These are phyloP conservation scores for Cymbopogon citratus DNA, from an alignment of 176 grass and related monocot species.

Conservation along the genomic window DNA sequence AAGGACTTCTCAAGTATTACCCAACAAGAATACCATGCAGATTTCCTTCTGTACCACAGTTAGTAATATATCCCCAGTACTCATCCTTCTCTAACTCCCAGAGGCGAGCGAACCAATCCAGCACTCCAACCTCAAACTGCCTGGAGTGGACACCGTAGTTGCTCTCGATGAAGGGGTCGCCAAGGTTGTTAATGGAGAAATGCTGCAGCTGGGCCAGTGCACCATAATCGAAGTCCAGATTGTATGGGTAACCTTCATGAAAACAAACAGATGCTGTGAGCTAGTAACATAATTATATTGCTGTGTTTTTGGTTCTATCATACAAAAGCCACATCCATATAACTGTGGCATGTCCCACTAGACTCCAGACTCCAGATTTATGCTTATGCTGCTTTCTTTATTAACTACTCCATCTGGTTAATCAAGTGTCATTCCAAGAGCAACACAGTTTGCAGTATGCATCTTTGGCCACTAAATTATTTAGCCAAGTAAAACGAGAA, in stretches of 20 bases:
- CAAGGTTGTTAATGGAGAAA: slow-evolving; percentile 86
- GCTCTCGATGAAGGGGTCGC: slow-evolving; percentile 87
- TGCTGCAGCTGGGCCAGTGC: slow-evolving; percentile 62
- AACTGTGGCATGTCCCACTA: not conserved
- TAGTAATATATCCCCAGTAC: slow-evolving; percentile 93
- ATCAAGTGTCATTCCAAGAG: not conserved
- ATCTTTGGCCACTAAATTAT: not conserved
- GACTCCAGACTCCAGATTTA: not conserved
- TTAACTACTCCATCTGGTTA: not conserved
- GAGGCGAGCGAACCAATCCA: slow-evolving; percentile 88
- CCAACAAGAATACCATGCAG: slow-evolving; percentile 87
- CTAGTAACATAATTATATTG: not conserved
- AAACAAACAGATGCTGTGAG: not conserved
- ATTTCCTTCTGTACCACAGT: slow-evolving; percentile 92
- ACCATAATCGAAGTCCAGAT: slow-evolving; percentile 83
- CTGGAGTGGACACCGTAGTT: slow-evolving; percentile 87
- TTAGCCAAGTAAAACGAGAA: not conserved
- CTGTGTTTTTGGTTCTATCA: not conserved
- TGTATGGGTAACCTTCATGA: slow-evolving; percentile 74
- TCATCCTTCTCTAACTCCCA: slow-evolving; percentile 72
- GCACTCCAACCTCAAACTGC: slow-evolving; percentile 80
- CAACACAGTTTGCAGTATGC: not conserved
- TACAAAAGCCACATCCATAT: not conserved
- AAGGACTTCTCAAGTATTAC: slow-evolving; percentile 38
- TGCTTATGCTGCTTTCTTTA: not conserved